Percentiles rank a stretch among this genome's conserved stretches.
phyloP scores from a whole-genome alignment of 306 rosid genomes.

The Acmispon strigosus region DNA sequence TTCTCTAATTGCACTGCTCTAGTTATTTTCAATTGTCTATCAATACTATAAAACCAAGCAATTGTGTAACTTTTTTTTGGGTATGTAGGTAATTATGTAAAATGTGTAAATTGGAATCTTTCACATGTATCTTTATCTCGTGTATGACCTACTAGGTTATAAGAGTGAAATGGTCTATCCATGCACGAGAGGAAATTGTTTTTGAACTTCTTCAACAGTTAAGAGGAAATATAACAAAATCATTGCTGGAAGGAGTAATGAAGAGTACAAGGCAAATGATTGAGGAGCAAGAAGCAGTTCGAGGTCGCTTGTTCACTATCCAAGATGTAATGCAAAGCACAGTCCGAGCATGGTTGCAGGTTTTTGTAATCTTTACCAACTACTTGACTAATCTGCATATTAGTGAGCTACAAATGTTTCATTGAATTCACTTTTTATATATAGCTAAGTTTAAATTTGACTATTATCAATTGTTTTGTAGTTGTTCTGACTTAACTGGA shows the following conservation, averaged over 20 bases:
- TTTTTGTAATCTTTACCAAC: conserved; percentile 10
- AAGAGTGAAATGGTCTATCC: conserved; percentile 96
- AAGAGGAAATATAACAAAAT: conserved; percentile 60
- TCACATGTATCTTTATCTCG: not conserved
- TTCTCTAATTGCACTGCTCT: not conserved
- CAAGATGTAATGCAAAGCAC: conserved; percentile 96
- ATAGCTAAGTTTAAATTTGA: not conserved
- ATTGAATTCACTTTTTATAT: not conserved
- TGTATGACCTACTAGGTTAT: conserved; percentile 56
- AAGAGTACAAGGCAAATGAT: conserved; percentile 79
- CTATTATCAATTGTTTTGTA: not conserved
- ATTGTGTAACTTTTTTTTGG: not conserved
- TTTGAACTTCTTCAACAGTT: conserved; percentile 78
- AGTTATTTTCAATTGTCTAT: not conserved
- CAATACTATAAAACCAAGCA: not conserved
- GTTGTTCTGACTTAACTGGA: not conserved
- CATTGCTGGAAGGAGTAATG: conserved; percentile 46
- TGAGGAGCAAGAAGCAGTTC: conserved; percentile 97
- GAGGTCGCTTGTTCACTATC: conserved; percentile 83
- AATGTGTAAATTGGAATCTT: not conserved
- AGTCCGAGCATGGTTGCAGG: conserved; percentile 99
- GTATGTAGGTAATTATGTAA: not conserved
- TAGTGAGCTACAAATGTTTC: not conserved
- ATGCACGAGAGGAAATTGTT: conserved; percentile 87
- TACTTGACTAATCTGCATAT: conserved; percentile 5